Percentiles rank a stretch among this genome's conserved stretches.
Conservation (phyloP, 1,139 yeast genomes). For the Entelexis sorbosivorans region DNA sequence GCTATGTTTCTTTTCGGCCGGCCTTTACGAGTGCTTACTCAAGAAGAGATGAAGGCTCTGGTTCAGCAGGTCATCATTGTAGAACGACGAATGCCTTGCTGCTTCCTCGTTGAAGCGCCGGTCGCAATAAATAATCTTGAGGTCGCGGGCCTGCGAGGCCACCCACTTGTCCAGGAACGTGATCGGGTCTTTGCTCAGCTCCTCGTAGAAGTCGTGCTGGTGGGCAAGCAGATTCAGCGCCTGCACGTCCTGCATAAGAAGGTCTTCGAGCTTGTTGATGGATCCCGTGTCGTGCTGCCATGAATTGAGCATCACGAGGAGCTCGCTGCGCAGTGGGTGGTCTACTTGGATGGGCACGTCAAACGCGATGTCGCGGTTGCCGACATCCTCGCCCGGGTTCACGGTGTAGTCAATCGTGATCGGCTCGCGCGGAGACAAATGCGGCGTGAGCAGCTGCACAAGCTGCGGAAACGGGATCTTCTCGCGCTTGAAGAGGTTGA, state of each 20-base stretch:
- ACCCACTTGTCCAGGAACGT: slow-evolving; percentile 63
- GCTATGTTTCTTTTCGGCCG: too few species aligned
- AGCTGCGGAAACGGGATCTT: slow-evolving; percentile 56
- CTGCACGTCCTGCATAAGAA: slow-evolving; percentile 52
- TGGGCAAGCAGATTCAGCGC: slow-evolving; percentile 54
- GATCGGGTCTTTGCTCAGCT: slow-evolving; percentile 66
- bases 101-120: slow-evolving; percentile 84
- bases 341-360: slow-evolving; percentile 61
- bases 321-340: slow-evolving; percentile 42
- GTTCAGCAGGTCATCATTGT: slow-evolving; percentile 60
- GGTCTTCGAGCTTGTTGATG: slow-evolving; percentile 47
- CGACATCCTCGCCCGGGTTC: slow-evolving; percentile 61
- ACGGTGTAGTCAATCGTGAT: slow-evolving; percentile 63
- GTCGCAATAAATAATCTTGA: slow-evolving; percentile 70
- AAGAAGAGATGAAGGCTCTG: slow-evolving; percentile 69
- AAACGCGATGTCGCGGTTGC: slow-evolving; percentile 67
- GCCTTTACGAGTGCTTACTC: slow-evolving; percentile 26
- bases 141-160: slow-evolving; percentile 61
- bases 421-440: slow-evolving; percentile 65
- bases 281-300: slow-evolving; percentile 41
- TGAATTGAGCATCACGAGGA: slow-evolving; percentile 34
- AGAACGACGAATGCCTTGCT: slow-evolving; percentile 73
- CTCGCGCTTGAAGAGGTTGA: slow-evolving; percentile 38
- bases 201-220: slow-evolving; percentile 61
- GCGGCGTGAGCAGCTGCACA: slow-evolving; percentile 55